Conservation (phyloP, 2,329 filamentous ascomycete genomes). For the Nemania diffusa region DNA sequence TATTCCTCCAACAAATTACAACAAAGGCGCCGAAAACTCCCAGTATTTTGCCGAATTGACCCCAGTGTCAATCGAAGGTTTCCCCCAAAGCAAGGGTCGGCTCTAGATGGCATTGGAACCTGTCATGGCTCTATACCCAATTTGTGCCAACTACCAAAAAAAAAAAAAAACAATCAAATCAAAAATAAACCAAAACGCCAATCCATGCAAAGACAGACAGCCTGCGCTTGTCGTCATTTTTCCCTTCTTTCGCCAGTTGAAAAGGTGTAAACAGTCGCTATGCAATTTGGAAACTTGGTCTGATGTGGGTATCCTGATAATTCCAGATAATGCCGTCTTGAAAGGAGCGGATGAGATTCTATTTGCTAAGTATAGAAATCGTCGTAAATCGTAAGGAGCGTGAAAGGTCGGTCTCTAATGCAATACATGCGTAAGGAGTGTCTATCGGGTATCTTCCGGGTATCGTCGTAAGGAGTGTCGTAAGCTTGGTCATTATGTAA, state of each 20-base stretch:
- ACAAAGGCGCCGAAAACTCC: conserved; percentile 41
- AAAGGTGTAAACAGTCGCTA: conserved; percentile 62
- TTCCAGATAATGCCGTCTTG: conserved; percentile 48
- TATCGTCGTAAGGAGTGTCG: conserved; percentile 53
- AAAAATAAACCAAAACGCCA: conserved; percentile 47
- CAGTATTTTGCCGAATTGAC: conserved; percentile 31
- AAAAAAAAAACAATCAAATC: conserved; percentile 32
- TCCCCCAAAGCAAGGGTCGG: conserved; percentile 8
- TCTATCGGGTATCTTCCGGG: conserved; percentile 58
- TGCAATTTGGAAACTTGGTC: conserved; percentile 62
- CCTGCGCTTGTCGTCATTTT: conserved; percentile 45
- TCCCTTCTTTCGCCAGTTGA: conserved; percentile 43
- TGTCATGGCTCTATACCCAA: background rate
- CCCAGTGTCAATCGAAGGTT: conserved; percentile 28
- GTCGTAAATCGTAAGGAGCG: conserved; percentile 51
- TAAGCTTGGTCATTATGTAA: conserved; percentile 50
- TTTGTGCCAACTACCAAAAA: conserved; percentile 26
- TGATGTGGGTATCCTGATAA: conserved; percentile 48
- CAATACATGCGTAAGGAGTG: conserved; percentile 54
- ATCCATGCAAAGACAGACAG: conserved; percentile 49
- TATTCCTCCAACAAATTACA: conserved; percentile 19
- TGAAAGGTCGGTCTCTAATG: conserved; percentile 49
- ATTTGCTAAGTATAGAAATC: conserved; percentile 50
- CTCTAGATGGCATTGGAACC: conserved; percentile 4
- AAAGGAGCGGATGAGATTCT: conserved; percentile 53